These are phyloP conservation scores for Pichia sp. DNA, from an alignment of 1,139 yeast species.

Conservation along the genomic window DNA sequence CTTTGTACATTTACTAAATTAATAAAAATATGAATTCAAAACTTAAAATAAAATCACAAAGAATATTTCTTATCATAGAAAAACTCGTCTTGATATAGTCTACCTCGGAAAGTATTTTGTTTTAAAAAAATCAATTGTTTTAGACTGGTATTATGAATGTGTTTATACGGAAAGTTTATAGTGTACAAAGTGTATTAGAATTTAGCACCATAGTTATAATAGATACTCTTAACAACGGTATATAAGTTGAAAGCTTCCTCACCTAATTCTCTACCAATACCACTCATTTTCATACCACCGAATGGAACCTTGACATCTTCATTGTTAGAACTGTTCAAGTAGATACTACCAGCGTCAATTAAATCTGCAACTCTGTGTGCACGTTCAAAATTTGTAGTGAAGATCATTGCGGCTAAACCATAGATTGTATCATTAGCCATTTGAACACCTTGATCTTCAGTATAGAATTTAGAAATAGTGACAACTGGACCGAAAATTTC, in stretches of 20 bases:
- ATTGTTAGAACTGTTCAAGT: conserved; percentile 84
- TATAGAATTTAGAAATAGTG: conserved; percentile 65
- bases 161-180: too few relatives aligned
- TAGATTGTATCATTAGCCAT: conserved; percentile 73
- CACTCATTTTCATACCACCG: conserved; percentile 81
- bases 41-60: not conserved
- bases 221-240: conserved; percentile 70
- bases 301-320: conserved; percentile 77
- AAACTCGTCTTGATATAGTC: too few relatives aligned
- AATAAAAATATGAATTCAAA: not conserved
- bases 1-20: not conserved
- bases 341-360: conserved; percentile 79
- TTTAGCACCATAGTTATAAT: conserved; percentile 45
- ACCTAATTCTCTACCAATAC: conserved; percentile 88
- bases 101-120: too few relatives aligned
- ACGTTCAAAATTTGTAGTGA: conserved; percentile 60
- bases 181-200: too few relatives aligned
- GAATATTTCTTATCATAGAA: too few relatives aligned
- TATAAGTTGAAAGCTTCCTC: conserved; percentile 75
- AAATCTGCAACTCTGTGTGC: conserved; percentile 63
- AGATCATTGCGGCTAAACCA: conserved; percentile 80
- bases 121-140: too few relatives aligned
- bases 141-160: too few relatives aligned
- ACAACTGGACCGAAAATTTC: conserved; percentile 96
- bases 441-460: conserved; percentile 60